These are phyloP conservation scores for Exophiala dermatitidis DNA, from an alignment of 2,329 filamentous ascomycete genomes.

Conservation along the genomic window DNA sequence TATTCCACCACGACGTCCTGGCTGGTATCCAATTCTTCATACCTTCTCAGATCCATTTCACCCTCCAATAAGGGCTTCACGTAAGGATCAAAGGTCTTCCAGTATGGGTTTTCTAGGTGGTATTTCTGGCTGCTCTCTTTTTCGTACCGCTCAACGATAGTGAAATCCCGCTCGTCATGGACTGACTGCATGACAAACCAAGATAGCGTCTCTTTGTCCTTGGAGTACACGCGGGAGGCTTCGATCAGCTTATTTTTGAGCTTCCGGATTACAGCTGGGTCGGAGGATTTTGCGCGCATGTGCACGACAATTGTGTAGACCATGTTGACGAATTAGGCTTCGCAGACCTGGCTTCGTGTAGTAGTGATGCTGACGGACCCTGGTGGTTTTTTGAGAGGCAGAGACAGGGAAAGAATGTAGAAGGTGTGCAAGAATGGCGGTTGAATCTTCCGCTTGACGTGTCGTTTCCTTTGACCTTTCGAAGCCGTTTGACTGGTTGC, in stretches of 20 bases:
- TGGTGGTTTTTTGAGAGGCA: not conserved
- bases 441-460: no score
- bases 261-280: conserved; percentile 57
- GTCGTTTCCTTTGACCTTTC: no score
- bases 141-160: conserved; percentile 66
- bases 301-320: conserved; percentile 29
- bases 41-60: conserved; percentile 61
- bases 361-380: not conserved
- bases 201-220: conserved; percentile 62
- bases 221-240: conserved; percentile 63
- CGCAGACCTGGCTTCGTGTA: not conserved
- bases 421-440: no score
- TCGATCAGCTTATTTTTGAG: conserved; percentile 66
- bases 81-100: conserved; percentile 64
- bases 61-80: conserved; percentile 59
- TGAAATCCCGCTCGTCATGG: conserved; percentile 61
- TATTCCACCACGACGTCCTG: conserved; percentile 22
- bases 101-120: conserved; percentile 63
- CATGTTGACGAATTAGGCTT: conserved; percentile 11
- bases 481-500: no score
- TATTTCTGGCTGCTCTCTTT: conserved; percentile 59
- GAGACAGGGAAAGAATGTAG: not conserved
- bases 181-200: conserved; percentile 76
- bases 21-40: conserved; percentile 58
- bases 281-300: conserved; percentile 61